Evolutionary conservation across 2,329 filamentous ascomycete species (phyloP).

Genomic region (Chrysosporium keratinophilum): DNA sequence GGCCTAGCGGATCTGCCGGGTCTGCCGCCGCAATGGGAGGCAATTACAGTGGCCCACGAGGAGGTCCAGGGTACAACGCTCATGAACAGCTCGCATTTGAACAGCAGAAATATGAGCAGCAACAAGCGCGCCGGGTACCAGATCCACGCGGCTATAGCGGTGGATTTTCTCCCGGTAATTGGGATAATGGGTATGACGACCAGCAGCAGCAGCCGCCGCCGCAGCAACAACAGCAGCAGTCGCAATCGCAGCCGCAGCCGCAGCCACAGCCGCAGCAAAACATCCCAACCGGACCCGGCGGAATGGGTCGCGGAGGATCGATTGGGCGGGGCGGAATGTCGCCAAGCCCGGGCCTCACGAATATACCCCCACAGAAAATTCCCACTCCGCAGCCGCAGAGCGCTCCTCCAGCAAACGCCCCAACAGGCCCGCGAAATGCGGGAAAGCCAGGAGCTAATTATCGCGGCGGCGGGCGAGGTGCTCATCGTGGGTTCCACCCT

Average conservation of each 20-base stretch:
- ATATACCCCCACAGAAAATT: conserved; percentile 33
- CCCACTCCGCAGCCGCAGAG: conserved; percentile 38
- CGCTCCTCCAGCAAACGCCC: conserved; percentile 65
- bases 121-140: conserved; percentile 47
- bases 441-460: conserved; percentile 88
- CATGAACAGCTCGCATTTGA: conserved; percentile 66
- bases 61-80: conserved; percentile 52
- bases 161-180: conserved; percentile 64
- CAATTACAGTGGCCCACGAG: conserved; percentile 35
- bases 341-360: conserved; percentile 30
- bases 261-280: conserved; percentile 49
- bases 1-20: too few species aligned
- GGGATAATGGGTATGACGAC: conserved; percentile 98
- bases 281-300: conserved; percentile 45
- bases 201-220: conserved; percentile 44
- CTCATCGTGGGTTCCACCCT: conserved; percentile 66
- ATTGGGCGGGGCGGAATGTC: conserved; percentile 33
- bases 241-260: neutral
- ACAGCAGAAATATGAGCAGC: conserved; percentile 68
- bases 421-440: conserved; percentile 92
- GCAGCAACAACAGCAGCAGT: too few species aligned
- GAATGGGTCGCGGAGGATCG: conserved; percentile 35
- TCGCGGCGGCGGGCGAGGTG: conserved; percentile 72
- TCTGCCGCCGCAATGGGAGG: conserved; percentile 36
- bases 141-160: conserved; percentile 34